phyloP scores from a whole-genome alignment of 2,329 filamentous ascomycete genomes.

The Calonectria hongkongensis region DNA sequence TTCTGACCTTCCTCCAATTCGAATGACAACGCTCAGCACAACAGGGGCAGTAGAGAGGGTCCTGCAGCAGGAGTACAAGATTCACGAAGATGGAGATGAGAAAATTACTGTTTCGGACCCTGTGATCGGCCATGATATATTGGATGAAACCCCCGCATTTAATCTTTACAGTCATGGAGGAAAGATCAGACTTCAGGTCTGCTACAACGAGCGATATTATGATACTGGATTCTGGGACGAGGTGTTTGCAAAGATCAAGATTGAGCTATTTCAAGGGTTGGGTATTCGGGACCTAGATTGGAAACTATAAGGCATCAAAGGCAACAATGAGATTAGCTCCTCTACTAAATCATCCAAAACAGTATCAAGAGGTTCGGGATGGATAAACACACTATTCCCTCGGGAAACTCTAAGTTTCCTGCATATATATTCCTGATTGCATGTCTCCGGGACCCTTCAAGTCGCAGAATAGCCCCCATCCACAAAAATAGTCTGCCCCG shows the following conservation, averaged over 20 bases:
- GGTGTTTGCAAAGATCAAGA: neutral
- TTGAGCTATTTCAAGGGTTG: neutral
- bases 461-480: conserved; percentile 59
- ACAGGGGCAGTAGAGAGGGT: conserved; percentile 5
- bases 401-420: no score
- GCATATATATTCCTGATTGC: no score
- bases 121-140: conserved; percentile 1
- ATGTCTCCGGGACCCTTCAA: neutral
- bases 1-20: neutral
- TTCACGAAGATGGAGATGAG: neutral
- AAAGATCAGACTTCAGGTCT: conserved; percentile 3
- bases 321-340: no score
- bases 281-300: neutral
- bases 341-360: no score
- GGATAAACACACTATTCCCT: no score
- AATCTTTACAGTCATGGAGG: neutral
- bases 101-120: neutral
- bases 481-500: conserved; percentile 59
- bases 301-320: neutral
- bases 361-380: no score
- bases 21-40: conserved; percentile 10
- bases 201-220: conserved; percentile 10
- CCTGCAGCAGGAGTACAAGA: neutral
- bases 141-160: conserved; percentile 3
- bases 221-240: neutral